Percentiles rank a stretch among this genome's conserved stretches.
Conservation (phyloP, 208 protist genomes). For the Strigomonas culicis region DNA sequence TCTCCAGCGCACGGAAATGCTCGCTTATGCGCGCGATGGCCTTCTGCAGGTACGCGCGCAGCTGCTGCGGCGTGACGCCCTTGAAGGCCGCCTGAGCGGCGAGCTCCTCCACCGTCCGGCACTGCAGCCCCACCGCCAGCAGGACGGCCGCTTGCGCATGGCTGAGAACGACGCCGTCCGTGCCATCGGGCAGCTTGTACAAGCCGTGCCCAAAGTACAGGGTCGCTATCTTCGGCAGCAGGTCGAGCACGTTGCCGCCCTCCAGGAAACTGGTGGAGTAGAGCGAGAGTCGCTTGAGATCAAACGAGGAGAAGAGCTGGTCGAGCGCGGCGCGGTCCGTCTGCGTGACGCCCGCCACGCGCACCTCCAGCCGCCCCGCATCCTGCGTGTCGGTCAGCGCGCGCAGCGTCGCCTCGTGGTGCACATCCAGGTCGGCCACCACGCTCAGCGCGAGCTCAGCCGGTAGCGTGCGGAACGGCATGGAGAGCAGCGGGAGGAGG, state of each 20-base stretch:
- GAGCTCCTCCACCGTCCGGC: slow-evolving; percentile 71
- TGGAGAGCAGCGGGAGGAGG: slow-evolving; percentile 90
- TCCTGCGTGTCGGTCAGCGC: slow-evolving; percentile 24
- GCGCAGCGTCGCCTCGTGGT: slow-evolving; percentile 43
- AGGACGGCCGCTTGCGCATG: slow-evolving; percentile 93
- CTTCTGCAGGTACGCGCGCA: slow-evolving; percentile 87
- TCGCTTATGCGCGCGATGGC: slow-evolving; percentile 66
- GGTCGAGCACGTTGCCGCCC: slow-evolving; percentile 94
- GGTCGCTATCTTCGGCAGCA: slow-evolving; percentile 91
- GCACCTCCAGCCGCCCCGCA: slow-evolving; percentile 28
- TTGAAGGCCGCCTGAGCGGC: slow-evolving; percentile 50
- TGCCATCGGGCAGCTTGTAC: slow-evolving; percentile 54
- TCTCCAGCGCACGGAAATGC: slow-evolving; percentile 62
- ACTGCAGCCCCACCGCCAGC: slow-evolving; percentile 93
- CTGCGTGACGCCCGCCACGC: slow-evolving; percentile 56
- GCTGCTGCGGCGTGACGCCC: slow-evolving; percentile 68
- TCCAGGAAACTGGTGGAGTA: slow-evolving; percentile 94
- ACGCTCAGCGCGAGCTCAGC: slow-evolving; percentile 88
- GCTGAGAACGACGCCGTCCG: slow-evolving; percentile 79
- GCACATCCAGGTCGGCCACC: slow-evolving; percentile 49
- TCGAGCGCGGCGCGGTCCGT: slow-evolving; percentile 52
- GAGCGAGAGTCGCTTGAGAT: slow-evolving; percentile 94
- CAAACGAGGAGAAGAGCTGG: slow-evolving; percentile 67
- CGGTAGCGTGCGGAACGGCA: slow-evolving; percentile 88
- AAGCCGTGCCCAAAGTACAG: slow-evolving; percentile 89